phyloP scores from a whole-genome alignment of 805 yeast species.

The Millerozyma miso region DNA sequence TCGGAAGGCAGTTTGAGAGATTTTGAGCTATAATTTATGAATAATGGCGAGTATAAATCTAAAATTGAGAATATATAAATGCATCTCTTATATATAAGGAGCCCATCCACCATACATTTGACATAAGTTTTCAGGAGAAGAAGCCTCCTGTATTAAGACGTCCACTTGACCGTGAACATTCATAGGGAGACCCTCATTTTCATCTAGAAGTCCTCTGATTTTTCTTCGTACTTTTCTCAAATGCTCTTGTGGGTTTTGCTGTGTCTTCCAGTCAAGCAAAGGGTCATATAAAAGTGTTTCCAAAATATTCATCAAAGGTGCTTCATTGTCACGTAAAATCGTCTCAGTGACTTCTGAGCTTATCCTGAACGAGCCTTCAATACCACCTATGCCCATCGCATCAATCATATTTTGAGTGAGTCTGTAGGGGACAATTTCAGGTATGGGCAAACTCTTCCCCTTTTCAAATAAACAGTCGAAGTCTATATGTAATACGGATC shows the following conservation, averaged over 20 bases:
- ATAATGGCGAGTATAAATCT: neutral
- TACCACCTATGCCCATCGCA: slow-evolving; percentile 85
- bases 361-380: slow-evolving; percentile 84
- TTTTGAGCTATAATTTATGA: neutral
- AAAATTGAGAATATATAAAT: neutral
- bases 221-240: slow-evolving; percentile 70
- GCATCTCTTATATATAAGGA: slow-evolving; percentile 23
- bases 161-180: slow-evolving; percentile 94
- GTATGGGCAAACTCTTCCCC: slow-evolving; percentile 65
- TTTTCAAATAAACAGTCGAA: slow-evolving; percentile 95
- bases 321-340: slow-evolving; percentile 72
- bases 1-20: neutral
- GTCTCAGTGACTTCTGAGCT: slow-evolving; percentile 80
- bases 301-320: slow-evolving; percentile 79
- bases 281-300: slow-evolving; percentile 94
- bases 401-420: slow-evolving; percentile 87
- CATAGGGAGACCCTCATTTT: slow-evolving; percentile 78
- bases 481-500: slow-evolving; percentile 87
- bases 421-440: slow-evolving; percentile 93
- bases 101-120: slow-evolving; percentile 95
- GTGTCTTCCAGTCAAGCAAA: slow-evolving; percentile 67
- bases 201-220: slow-evolving; percentile 74
- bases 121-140: slow-evolving; percentile 62
- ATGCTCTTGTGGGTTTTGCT: slow-evolving; percentile 59
- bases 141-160: slow-evolving; percentile 77